These are phyloP conservation scores for Lipomyces yarrowii DNA, from an alignment of 1,139 yeast genomes.

Conservation along the genomic window DNA sequence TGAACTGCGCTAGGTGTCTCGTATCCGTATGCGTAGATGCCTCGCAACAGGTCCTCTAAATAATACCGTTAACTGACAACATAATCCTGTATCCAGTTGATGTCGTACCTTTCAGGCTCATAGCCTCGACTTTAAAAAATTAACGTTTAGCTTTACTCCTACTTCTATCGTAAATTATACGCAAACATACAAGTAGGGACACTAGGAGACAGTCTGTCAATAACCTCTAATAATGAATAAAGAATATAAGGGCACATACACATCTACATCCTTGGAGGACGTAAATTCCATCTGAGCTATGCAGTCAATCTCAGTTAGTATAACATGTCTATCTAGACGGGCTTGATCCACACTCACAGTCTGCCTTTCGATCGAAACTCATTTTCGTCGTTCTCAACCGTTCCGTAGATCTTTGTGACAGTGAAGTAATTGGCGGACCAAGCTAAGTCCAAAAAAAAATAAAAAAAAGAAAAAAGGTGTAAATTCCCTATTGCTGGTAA, in stretches of 20 bases:
- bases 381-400: constrained; percentile 1
- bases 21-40: constrained; percentile 96
- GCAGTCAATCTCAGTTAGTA: not conserved
- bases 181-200: constrained; percentile 27
- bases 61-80: not conserved
- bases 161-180: not conserved
- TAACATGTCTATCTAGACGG: not conserved
- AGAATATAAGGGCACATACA: constrained; percentile 17
- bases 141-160: not conserved
- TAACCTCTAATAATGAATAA: not conserved
- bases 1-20: constrained; percentile 98
- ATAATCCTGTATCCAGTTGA: not conserved
- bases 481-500: not conserved
- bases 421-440: not conserved
- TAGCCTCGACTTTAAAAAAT: constrained; percentile 42
- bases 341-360: constrained; percentile 7
- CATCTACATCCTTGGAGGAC: constrained; percentile 28
- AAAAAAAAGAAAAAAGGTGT: not conserved
- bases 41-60: constrained; percentile 47
- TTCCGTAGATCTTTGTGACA: not conserved
- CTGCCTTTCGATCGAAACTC: constrained; percentile 15
- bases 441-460: not conserved
- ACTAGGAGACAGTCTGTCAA: constrained; percentile 8
- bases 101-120: constrained; percentile 42
- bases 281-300: constrained; percentile 29